phyloP scores from a whole-genome alignment of 306 rosid species.

The Oemleria cerasiformis region DNA sequence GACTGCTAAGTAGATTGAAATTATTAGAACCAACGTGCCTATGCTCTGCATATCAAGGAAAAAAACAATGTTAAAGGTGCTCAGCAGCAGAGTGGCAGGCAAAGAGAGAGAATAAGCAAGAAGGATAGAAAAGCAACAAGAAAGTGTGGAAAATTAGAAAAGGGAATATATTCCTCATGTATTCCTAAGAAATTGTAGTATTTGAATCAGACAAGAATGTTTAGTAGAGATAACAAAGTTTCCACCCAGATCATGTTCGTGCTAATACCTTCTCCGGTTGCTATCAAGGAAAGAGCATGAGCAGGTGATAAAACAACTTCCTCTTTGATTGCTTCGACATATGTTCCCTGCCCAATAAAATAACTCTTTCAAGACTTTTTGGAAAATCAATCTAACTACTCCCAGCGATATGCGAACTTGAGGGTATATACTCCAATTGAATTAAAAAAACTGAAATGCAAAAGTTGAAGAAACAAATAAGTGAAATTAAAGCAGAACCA shows the following conservation, averaged over 20 bases:
- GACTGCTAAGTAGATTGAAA: slow-evolving; percentile 83
- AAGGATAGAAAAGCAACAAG: neutral
- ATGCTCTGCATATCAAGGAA: slow-evolving; percentile 55
- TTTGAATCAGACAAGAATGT: neutral
- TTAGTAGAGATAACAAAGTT: neutral
- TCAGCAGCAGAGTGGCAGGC: slow-evolving; percentile 15
- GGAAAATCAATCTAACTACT: neutral
- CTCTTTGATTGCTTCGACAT: slow-evolving; percentile 89
- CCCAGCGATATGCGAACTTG: neutral
- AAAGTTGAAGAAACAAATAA: neutral
- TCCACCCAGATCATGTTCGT: slow-evolving; percentile 7
- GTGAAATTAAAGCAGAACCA: neutral
- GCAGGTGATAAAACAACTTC: slow-evolving; percentile 93
- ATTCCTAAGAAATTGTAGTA: neutral
- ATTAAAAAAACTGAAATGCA: neutral
- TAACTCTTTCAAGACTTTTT: slow-evolving; percentile 4
- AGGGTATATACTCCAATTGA: neutral
- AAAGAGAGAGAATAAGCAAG: neutral
- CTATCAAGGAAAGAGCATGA: slow-evolving; percentile 89
- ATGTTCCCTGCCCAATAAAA: slow-evolving; percentile 62
- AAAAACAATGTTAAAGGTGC: slow-evolving; percentile 23
- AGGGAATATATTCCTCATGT: neutral
- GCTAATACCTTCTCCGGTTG: slow-evolving; percentile 76
- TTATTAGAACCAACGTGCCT: slow-evolving; percentile 92
- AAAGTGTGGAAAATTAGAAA: neutral